Evolutionary conservation across 2,329 filamentous ascomycete species (phyloP), one percentile per base, ranked within the genome.

Genomic region (Raffaelea albimanens): DNA sequence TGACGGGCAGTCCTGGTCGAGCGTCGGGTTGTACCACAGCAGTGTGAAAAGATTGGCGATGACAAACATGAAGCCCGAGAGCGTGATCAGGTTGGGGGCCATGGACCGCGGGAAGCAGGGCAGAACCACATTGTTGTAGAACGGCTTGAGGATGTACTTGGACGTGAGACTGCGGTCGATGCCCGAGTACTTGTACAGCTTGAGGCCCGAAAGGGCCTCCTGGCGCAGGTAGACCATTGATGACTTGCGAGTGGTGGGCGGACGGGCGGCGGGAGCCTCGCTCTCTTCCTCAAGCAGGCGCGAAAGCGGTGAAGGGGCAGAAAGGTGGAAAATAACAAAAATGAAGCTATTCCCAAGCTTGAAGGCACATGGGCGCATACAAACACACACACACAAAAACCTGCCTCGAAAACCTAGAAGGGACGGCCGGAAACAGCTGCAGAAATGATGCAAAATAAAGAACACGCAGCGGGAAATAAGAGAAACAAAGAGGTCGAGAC

Each of bases 151-250:
- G 55, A 98, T 79, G 71, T 96, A 97, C 65, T 84, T 87, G 55
- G 90, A 96, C 38, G 88, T 75, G 52, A 96, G 73, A 50, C 89
- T 95, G 65, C 86, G 86, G 68, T 98, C 93, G 59, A 97, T 86
- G 49, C 80, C 80, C 38, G 85, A 87, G 75, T 98, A 98, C 69
- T 95, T 93, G 81, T 98, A 98, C 67, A 90, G 78, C 67, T 86
- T 87, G 58, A 98, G 81, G 63, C 87, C 87, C 36, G 85, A 82
- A 53, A 98, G 83, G 69, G 87, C 83, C 61, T 90, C 82, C 68
- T 95, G 87, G 56, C 93, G 87, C 52, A 98, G 89, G 75, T 97
- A 97, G 53, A 93, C 90, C 89, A 96, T 96, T 16, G 16, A n/a
- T n/a, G n/a, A n/a, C n/a, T 19, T 5, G 19, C 16, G 14, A 31